Evolutionary conservation across 495 filamentous ascomycete species (phyloP), one percentile per base, ranked within the genome.

Genomic region (Hypoxylon subgilvum): DNA sequence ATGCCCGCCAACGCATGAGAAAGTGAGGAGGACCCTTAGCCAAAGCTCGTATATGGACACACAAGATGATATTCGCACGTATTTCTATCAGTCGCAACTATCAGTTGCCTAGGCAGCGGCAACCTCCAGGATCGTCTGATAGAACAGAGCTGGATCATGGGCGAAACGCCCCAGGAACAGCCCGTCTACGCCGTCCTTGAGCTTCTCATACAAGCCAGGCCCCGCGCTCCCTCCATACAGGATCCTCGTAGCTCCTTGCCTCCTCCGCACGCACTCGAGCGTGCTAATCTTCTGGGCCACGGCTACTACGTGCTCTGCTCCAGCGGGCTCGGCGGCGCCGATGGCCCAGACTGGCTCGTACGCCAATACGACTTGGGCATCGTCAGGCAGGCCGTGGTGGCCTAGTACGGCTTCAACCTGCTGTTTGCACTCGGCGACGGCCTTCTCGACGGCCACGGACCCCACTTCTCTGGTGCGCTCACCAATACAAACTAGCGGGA

Each of bases 301-400:
- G 27, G 75, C 79, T 3, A 82, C 76, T 3, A 96, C 89, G 71
- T 94, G 85, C 51, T 87, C 84, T 21, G 83, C 79, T 6, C 76
- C 74, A 2, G 91, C 91, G n/a, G 90, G 90, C 60, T 84, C 77
- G 0, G 75, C 73, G 21, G 88, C 81, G 2, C 90, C 90, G 72
- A 95, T 95, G 0, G 90, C 90, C 90, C 90, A 95, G 1, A 93
- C 88, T 8, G 90, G 90, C 75, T 96, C 91, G 68, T 96, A 96
- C 2, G 90, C 91, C 31, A 94, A 79, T 10, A 92, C 84, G 14
- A 93, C 81, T n/a, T 91, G 83, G 1, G 80, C 80, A 7, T 84
- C 76, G 2, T 66, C 71, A 0, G 82, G 78, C 17, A 92, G 72
- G 0, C 76, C 81, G 13, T 2, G 13, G 34, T 38, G 34, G 10